Evolutionary conservation across 768 basidiomycete species (phyloP).

Genomic region (Collybia sp.): DNA sequence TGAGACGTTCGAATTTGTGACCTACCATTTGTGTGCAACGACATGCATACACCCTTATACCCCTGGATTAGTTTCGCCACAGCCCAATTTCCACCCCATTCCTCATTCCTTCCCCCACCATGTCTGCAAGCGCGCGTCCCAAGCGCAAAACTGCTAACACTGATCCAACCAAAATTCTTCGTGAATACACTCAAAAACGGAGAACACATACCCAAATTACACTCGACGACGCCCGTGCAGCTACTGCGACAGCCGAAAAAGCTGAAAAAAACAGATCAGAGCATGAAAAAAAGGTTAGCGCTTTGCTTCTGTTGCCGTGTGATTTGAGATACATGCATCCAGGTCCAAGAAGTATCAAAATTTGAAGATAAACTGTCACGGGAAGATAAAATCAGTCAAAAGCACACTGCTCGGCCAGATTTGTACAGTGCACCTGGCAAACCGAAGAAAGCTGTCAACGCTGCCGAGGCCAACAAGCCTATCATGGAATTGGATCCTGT

Average conservation of each 20-base stretch:
- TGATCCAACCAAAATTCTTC: neutral
- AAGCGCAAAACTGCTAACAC: neutral
- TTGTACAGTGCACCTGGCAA: neutral
- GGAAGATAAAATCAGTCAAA: neutral
- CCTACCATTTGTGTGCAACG: neutral
- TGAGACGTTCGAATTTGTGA: neutral
- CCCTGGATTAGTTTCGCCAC: neutral
- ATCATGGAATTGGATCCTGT: neutral
- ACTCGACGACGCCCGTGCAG: neutral
- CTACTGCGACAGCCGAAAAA: neutral
- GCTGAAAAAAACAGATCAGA: neutral
- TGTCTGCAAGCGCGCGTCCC: neutral
- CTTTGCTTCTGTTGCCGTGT: too few relatives aligned
- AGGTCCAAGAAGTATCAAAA: too few relatives aligned
- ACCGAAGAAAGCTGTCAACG: neutral
- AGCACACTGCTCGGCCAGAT: neutral
- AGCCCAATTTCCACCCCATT: neutral
- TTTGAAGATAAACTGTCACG: neutral
- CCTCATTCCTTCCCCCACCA: neutral
- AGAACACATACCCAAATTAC: neutral
- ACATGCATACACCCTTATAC: neutral
- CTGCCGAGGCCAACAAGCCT: neutral
- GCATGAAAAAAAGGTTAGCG: too few relatives aligned
- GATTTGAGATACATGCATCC: too few relatives aligned
- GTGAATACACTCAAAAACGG: neutral